Base-by-base conservation (phyloP, 1,139 yeast species). In the Suhomyces wounanorum region DNA sequence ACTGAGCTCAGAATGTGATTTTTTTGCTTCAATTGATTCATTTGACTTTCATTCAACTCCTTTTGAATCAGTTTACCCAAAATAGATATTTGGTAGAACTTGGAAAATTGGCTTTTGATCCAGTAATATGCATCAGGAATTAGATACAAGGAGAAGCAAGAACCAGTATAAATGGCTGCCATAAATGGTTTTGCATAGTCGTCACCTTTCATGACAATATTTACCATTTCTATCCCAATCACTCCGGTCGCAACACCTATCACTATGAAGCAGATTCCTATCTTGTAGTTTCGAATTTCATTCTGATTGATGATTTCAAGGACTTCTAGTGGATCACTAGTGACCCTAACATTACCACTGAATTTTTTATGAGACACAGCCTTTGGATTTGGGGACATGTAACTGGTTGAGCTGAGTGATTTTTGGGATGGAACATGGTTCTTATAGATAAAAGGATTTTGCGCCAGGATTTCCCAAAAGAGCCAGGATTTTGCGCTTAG, bases 191-290 rank as follows among this genome's bases (percentile, higher is more conserved):
- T 82, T 36, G 68, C 70, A 54, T 76, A 81, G 21, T 70, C 73
- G 30, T 71, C 78, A 23, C 76, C 77, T 53, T 81, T 81, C 53
- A 81, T 65, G 7, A 80, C 79, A 3, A 67, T 62, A 56, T 79
- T 81, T 40, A 78, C 78, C 57, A 81, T 57, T 54, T 81, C 84
- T 17, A 79, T 65, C 0, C 83, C 82, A 1, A 70, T 51, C 40
- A 81, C 70, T 84, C 84, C 81, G 0, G 81, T 68, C 6, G 64
- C 51, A 3, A 81, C 68, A 0, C 81, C 77, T 3, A 77, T 49
- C 3, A 73, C 59, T 26, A 81, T 64, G 36, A 78, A 65, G 47
- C 73, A 40, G 9, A 78, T 62, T 1, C 85, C 85, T 23, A 70
- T 60, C 18, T 65, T 59, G 68, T 75, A 81, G 53, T 75, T 75